Conservation (phyloP, 257 asterid species). For the Euphrasia confusa region DNA sequence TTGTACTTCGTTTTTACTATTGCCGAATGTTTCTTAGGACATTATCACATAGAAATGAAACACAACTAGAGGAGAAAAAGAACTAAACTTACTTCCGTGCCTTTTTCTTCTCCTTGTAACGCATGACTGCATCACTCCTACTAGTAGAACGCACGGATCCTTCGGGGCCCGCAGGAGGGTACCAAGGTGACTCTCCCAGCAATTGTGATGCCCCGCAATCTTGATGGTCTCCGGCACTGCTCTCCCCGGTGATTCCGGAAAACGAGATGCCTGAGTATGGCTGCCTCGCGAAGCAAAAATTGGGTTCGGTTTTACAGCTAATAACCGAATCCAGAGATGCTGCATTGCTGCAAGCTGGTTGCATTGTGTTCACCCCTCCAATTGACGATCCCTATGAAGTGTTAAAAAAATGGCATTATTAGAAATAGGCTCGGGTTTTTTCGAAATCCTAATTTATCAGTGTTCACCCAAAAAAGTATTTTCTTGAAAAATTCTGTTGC, state of each 20-base stretch:
- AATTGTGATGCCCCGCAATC: slow-evolving; percentile 68
- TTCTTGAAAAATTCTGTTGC: background rate
- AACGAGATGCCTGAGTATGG: slow-evolving; percentile 56
- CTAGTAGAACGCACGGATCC: slow-evolving; percentile 50
- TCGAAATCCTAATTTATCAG: background rate
- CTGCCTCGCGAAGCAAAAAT: slow-evolving; percentile 47
- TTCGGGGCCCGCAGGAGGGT: slow-evolving; percentile 59
- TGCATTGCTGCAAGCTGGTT: slow-evolving; percentile 75
- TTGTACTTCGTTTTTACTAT: too few relatives aligned
- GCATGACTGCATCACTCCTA: slow-evolving; percentile 79
- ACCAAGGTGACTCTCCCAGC: slow-evolving; percentile 73
- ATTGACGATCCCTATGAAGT: slow-evolving; percentile 45
- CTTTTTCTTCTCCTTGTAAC: slow-evolving; percentile 96
- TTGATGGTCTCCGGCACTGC: slow-evolving; percentile 56
- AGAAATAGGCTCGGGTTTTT: background rate
- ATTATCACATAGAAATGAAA: background rate
- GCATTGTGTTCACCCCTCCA: slow-evolving; percentile 42
- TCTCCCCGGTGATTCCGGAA: slow-evolving; percentile 68
- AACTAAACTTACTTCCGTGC: slow-evolving; percentile 39
- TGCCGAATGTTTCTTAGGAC: too few relatives aligned
- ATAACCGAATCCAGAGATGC: slow-evolving; percentile 70
- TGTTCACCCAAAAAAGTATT: background rate
- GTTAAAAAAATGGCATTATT: background rate
- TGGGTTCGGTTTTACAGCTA: slow-evolving; percentile 86
- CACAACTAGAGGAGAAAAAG: background rate